phyloP scores from a whole-genome alignment of 192 early-diverging fungal species.

The Coemansia guatemalensis region DNA sequence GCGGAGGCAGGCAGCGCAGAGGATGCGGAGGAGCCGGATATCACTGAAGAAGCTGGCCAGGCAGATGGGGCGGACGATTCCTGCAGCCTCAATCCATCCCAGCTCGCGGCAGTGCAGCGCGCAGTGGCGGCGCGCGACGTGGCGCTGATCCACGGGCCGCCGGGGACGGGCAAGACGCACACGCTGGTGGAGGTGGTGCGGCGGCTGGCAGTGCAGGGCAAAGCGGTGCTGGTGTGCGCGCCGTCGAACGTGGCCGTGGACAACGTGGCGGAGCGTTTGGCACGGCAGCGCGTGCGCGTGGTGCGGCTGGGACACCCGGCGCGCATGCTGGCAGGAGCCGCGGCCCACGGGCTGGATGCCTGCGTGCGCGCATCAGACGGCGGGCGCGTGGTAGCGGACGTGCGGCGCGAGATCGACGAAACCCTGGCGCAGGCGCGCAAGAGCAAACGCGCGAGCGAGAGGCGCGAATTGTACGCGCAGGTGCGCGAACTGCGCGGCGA shows the following conservation, averaged over 20 bases:
- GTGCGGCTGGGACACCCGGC: conserved; percentile 87
- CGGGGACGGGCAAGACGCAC: conserved; percentile 90
- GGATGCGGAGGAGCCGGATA: background rate
- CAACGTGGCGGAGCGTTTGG: conserved; percentile 82
- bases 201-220: conserved; percentile 60
- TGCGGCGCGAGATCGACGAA: conserved; percentile 74
- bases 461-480: conserved; percentile 61
- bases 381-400: conserved; percentile 73
- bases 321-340: conserved; percentile 66
- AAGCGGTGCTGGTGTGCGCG: conserved; percentile 82
- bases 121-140: conserved; percentile 63
- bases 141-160: conserved; percentile 82
- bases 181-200: conserved; percentile 84
- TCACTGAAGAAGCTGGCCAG: background rate
- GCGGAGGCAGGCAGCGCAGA: background rate
- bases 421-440: conserved; percentile 62
- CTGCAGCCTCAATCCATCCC: conserved; percentile 63
- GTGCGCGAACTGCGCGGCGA: conserved; percentile 71
- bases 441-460: conserved; percentile 63
- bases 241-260: conserved; percentile 89
- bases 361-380: conserved; percentile 63
- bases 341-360: conserved; percentile 70
- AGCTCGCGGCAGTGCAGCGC: conserved; percentile 67
- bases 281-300: conserved; percentile 56
- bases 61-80: conserved; percentile 30